Conservation (phyloP, 257 asterid genomes). For the Solanum dulcamara region DNA sequence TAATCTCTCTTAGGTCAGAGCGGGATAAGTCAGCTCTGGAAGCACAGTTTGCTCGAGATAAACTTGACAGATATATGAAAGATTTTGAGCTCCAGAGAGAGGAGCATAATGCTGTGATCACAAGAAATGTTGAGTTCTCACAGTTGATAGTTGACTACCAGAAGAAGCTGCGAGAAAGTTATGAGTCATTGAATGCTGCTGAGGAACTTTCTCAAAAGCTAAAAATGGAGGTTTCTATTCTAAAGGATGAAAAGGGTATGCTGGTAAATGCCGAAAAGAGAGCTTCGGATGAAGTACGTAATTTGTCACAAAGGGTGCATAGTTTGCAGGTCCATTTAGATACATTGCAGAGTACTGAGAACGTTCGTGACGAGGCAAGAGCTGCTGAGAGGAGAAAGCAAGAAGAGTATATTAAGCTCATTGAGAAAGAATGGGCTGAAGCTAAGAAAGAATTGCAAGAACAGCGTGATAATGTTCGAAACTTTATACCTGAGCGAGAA, state of each 20-base stretch:
- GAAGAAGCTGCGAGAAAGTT: constrained; percentile 70
- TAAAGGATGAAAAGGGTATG: constrained; percentile 74
- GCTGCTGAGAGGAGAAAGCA: constrained; percentile 59
- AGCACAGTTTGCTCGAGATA: constrained; percentile 62
- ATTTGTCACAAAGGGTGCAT: constrained; percentile 74
- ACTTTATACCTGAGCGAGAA: constrained; percentile 52
- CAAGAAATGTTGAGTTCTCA: constrained; percentile 82
- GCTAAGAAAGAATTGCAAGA: constrained; percentile 75
- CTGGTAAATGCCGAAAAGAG: constrained; percentile 73
- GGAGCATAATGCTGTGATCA: constrained; percentile 51
- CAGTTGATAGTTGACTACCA: constrained; percentile 76
- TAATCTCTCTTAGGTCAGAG: constrained; percentile 55
- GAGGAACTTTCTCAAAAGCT: constrained; percentile 60
- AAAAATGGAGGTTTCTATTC: constrained; percentile 71
- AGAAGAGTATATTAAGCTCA: constrained; percentile 49
- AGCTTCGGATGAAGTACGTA: constrained; percentile 79
- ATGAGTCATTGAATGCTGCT: constrained; percentile 52
- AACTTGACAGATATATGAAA: constrained; percentile 61
- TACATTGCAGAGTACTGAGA: constrained; percentile 75
- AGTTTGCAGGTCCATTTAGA: constrained; percentile 90
- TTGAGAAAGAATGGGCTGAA: constrained; percentile 97
- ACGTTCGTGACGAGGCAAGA: constrained; percentile 90
- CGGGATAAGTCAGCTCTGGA: constrained; percentile 70
- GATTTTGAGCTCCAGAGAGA: constrained; percentile 87
- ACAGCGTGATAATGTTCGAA: constrained; percentile 69